Evolutionary conservation across 106 monocot genomes (phyloP), one percentile per base, ranked within the genome.

Genomic region (Gastrodia elata): DNA sequence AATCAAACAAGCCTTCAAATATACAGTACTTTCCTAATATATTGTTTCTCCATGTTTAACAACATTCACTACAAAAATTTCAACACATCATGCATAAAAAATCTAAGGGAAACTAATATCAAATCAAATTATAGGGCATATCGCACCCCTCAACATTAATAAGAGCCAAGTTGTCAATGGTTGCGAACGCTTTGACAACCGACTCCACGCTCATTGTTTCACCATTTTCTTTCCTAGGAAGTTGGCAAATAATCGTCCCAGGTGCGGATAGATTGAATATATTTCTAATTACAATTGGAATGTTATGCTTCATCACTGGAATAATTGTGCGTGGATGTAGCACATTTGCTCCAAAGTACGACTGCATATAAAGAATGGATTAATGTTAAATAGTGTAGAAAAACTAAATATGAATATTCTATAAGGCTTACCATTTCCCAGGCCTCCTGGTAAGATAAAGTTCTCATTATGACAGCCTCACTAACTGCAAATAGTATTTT

Each of bases 301-400:
- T 97, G 44, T 88, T 79, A 73, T 84, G 75, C 70, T 80, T 87
- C 97, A 97, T 97, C 18, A 97, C 92, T 64, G 97, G 97, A 73
- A 97, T 93, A 56, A 97, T 97, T 8, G 97, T 97, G 22, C 97
- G 90, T 43, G 97, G 97, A 85, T 97, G 97, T 72, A 97, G 68
- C 76, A 97, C 97, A 82, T 97, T 97, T 83, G 97, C 97, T 15
- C 97, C 97, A 77, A 97, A 97, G 76, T 97, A 97, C 42, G 97
- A 97, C 97, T 97, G 88, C 79, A 82, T 74, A 59, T 10, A 73
- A 34, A 73, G 38, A 8, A 11, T 70, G 74, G 56, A 24, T 55
- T 27, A 14, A 73, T 40, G 70, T 16, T 38, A 68, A 69, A 64
- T 26, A 32, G 8, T 35, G 3, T 58, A 67, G 22, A 49, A 28